These are phyloP conservation scores for Jacaranda mimosifolia DNA, from an alignment of 257 asterid species.

Conservation along the genomic window DNA sequence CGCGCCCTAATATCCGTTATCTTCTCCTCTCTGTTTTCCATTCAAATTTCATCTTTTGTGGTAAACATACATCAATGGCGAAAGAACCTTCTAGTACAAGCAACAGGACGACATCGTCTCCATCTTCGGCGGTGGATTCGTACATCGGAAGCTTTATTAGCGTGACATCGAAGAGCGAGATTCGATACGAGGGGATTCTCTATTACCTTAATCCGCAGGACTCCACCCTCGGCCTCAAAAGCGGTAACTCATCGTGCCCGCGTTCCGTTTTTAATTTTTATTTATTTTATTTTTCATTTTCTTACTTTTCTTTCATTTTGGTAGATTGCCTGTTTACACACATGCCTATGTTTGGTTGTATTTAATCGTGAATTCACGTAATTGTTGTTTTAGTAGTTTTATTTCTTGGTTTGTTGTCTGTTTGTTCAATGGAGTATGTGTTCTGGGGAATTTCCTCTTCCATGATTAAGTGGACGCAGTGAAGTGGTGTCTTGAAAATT, in stretches of 20 bases:
- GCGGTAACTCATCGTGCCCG: slow-evolving; percentile 46
- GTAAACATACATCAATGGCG: not conserved
- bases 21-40: not conserved
- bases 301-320: no score
- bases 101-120: slow-evolving; percentile 40
- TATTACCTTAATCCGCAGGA: slow-evolving; percentile 71
- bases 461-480: not conserved
- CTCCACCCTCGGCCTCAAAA: slow-evolving; percentile 77
- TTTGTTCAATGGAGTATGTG: not conserved
- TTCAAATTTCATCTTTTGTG: not conserved
- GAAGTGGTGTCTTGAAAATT: slow-evolving; percentile 13
- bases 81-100: not conserved
- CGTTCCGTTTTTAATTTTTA: not conserved
- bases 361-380: slow-evolving; percentile 2
- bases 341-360: not conserved
- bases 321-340: no score
- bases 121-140: slow-evolving; percentile 65
- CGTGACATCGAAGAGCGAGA: slow-evolving; percentile 77
- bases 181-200: slow-evolving; percentile 83
- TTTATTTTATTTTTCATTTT: not conserved
- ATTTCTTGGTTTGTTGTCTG: slow-evolving; percentile 7
- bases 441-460: not conserved
- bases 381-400: slow-evolving; percentile 11
- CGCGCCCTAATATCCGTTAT: not conserved
- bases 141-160: slow-evolving; percentile 81